phyloP scores from a whole-genome alignment of 805 yeast species.

The Cyberlindnera saturnus region DNA sequence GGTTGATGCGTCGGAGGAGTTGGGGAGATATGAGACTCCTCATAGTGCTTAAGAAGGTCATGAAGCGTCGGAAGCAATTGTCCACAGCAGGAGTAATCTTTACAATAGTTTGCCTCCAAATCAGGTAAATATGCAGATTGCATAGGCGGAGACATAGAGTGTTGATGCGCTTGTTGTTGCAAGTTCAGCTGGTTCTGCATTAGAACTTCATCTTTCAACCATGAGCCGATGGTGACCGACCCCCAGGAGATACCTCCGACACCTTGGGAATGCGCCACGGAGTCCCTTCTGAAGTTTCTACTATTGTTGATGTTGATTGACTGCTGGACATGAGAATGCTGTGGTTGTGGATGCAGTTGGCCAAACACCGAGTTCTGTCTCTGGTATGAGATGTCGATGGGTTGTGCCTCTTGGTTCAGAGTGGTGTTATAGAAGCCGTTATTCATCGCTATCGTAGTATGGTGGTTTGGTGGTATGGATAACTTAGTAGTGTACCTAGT shows the following conservation, averaged over 20 bases:
- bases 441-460: slow-evolving; percentile 9
- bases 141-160: slow-evolving; percentile 49
- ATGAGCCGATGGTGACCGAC: slow-evolving; percentile 86
- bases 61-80: slow-evolving; percentile 87
- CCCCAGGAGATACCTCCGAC: slow-evolving; percentile 99
- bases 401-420: slow-evolving; percentile 12
- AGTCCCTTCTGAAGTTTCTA: slow-evolving; percentile 69
- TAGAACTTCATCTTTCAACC: slow-evolving; percentile 92
- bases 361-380: slow-evolving; percentile 13
- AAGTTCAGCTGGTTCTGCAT: slow-evolving; percentile 31
- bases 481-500: too few relatives aligned
- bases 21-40: slow-evolving; percentile 83
- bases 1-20: slow-evolving; percentile 46
- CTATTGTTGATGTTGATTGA: slow-evolving; percentile 26
- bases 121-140: slow-evolving; percentile 82
- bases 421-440: slow-evolving; percentile 13
- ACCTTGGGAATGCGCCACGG: slow-evolving; percentile 93
- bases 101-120: slow-evolving; percentile 92
- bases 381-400: slow-evolving; percentile 16
- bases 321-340: slow-evolving; percentile 9
- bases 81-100: slow-evolving; percentile 96
- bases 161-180: slow-evolving; percentile 11
- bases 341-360: slow-evolving; percentile 7
- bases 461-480: too few relatives aligned
- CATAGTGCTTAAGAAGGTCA: slow-evolving; percentile 89